These are phyloP conservation scores for Lodderomyces parapsilosis DNA, from an alignment of 1,139 yeast species.

Conservation along the genomic window DNA sequence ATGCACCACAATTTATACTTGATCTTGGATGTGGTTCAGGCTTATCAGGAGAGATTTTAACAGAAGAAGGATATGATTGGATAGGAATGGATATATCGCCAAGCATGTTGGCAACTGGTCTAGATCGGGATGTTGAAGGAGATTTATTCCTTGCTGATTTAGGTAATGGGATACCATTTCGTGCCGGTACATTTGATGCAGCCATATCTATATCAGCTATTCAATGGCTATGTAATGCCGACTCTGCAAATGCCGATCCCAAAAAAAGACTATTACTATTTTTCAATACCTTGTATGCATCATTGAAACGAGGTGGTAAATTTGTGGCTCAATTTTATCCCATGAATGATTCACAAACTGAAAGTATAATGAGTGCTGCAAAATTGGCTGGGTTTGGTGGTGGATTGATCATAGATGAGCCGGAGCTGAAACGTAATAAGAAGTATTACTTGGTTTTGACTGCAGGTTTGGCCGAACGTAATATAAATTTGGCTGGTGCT, in stretches of 20 bases:
- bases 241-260: slow-evolving; percentile 81
- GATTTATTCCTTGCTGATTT: slow-evolving; percentile 88
- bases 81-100: slow-evolving; percentile 96
- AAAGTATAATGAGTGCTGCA: slow-evolving; percentile 77
- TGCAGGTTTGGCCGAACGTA: slow-evolving; percentile 76
- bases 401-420: slow-evolving; percentile 90
- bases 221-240: slow-evolving; percentile 98
- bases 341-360: slow-evolving; percentile 79
- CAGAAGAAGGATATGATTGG: slow-evolving; percentile 95
- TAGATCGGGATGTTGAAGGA: slow-evolving; percentile 91
- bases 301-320: slow-evolving; percentile 90
- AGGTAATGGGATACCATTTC: slow-evolving; percentile 91
- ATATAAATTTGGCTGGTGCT: slow-evolving; percentile 74
- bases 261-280: slow-evolving; percentile 75
- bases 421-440: slow-evolving; percentile 87
- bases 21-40: slow-evolving; percentile 99
- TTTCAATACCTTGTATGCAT: slow-evolving; percentile 84
- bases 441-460: slow-evolving; percentile 87
- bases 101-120: slow-evolving; percentile 91
- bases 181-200: slow-evolving; percentile 97
- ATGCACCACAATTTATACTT: slow-evolving; percentile 67
- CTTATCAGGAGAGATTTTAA: slow-evolving; percentile 86
- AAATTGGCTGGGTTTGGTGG: slow-evolving; percentile 96
- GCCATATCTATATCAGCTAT: slow-evolving; percentile 94
- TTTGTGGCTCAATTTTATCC: slow-evolving; percentile 98